These are phyloP conservation scores for Corymbia citriodora DNA, from an alignment of 441 rosid species.

Conservation along the genomic window DNA sequence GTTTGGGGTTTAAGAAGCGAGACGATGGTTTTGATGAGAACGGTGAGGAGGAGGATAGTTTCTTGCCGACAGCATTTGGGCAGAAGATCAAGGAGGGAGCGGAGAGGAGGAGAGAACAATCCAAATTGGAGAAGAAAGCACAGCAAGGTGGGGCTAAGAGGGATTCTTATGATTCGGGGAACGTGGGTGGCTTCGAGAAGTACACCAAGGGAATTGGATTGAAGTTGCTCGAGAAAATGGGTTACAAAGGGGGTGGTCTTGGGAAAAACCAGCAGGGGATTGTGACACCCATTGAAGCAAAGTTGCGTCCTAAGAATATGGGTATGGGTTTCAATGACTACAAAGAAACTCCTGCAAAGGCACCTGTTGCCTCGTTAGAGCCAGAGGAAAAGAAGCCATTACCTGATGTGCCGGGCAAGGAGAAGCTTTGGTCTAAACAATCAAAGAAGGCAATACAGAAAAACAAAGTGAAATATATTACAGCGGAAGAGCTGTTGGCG, in stretches of 20 bases:
- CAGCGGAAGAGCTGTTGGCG: constrained; percentile 62
- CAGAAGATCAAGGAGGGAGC: constrained; percentile 58
- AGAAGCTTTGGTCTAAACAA: constrained; percentile 57
- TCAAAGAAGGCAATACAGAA: constrained; percentile 33
- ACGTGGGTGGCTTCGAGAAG: constrained; percentile 63
- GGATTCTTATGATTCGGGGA: constrained; percentile 23
- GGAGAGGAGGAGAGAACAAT: constrained; percentile 37
- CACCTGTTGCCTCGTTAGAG: constrained; percentile 21
- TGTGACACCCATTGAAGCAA: constrained; percentile 59
- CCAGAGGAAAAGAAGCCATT: constrained; percentile 48
- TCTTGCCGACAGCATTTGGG: constrained; percentile 60
- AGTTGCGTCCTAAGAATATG: constrained; percentile 71
- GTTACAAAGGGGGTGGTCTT: constrained; percentile 79
- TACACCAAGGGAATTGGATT: constrained; percentile 71
- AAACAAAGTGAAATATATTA: constrained; percentile 26
- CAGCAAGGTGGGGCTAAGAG: constrained; percentile 5
- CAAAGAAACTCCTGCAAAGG: constrained; percentile 41
- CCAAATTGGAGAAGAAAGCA: background rate
- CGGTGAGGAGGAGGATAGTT: constrained; percentile 18
- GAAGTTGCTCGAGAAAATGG: constrained; percentile 80
- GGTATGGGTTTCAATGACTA: constrained; percentile 80
- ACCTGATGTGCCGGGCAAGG: constrained; percentile 19
- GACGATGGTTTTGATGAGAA: constrained; percentile 9
- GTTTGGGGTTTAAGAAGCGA: constrained; percentile 7
- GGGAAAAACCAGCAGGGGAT: constrained; percentile 81